These are phyloP conservation scores for Penicillium sp. DNA, from an alignment of 2,329 filamentous ascomycete species.

Conservation along the genomic window DNA sequence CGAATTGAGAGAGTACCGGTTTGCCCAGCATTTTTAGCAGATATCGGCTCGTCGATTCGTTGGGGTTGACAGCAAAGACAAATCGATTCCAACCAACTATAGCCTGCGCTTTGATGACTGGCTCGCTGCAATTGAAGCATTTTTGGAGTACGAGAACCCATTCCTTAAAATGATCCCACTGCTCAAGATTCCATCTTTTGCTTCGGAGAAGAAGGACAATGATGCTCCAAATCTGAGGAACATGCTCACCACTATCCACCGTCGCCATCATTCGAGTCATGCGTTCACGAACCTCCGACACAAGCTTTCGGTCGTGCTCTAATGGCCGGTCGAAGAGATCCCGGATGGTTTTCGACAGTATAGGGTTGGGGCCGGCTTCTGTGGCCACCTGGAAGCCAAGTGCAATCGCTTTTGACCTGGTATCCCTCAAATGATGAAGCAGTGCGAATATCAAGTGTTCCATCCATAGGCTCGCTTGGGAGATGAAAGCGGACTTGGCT, in stretches of 20 bases:
- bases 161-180: constrained; percentile 68
- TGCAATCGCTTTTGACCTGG: constrained; percentile 69
- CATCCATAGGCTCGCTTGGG: constrained; percentile 72
- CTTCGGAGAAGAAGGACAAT: constrained; percentile 72
- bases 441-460: constrained; percentile 78
- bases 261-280: constrained; percentile 64
- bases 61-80: constrained; percentile 68
- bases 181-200: constrained; percentile 55
- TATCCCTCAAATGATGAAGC: constrained; percentile 73
- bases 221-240: constrained; percentile 87
- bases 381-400: constrained; percentile 70
- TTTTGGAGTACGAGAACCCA: constrained; percentile 78
- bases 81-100: constrained; percentile 84
- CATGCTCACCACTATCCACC: constrained; percentile 60
- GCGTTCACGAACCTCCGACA: constrained; percentile 64
- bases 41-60: constrained; percentile 54
- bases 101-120: constrained; percentile 68
- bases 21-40: constrained; percentile 64
- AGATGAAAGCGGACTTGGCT: constrained; percentile 65
- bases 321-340: constrained; percentile 50
- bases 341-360: constrained; percentile 63
- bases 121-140: constrained; percentile 78
- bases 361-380: constrained; percentile 65
- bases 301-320: constrained; percentile 60
- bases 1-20: constrained; percentile 67